Evolutionary conservation across 495 filamentous ascomycete genomes (phyloP), one percentile per base, ranked within the genome.

Genomic region (Aspergillus wentii): DNA sequence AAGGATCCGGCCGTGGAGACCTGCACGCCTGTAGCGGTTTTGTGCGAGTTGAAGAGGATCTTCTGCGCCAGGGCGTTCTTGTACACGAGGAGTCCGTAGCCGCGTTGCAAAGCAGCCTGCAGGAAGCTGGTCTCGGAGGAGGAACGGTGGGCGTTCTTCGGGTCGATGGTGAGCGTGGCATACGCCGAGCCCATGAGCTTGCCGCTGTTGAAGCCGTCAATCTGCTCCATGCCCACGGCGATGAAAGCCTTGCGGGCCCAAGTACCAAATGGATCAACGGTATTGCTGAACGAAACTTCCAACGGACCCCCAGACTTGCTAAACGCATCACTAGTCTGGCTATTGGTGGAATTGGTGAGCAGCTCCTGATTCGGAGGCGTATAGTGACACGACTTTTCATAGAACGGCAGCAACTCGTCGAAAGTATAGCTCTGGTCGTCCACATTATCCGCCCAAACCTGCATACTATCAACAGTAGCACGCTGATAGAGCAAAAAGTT

Each of bases 381-480:
- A 51, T 73, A 74, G 5, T 61, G 53, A 1, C 61, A 17, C 21
- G 59, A 67, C 38, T 69, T 74, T 40, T 76, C 48, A 42, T 68
- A 80, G 41, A 64, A 79, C 0, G 74, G 72, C 2, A 76, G 51
- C 9, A 78, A 40, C 9, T 66, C 62, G 8, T 71, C 57, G n/a
- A 54, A 81, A 0, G 56, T 55, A 43, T 71, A 83, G 35, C 48
- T 62, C 4, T 69, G 30, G 44, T 81, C 78, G 18, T 62, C 71
- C 4, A 79, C 74, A 5, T 41, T 33, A 27, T 79, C 68, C 0
- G 78, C 78, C 77, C 76, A 82, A 23, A 49, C 44, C 27, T 74
- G 50, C 38, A 64, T 63, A 8, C 68, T 46, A 0, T 52, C 67
- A 0, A 33, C 40, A 6, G 62, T 71, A 0, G 52, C 55, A 7